Conservation (phyloP, 176 grass and related monocot genomes). For the Aegilops sharonensis region DNA sequence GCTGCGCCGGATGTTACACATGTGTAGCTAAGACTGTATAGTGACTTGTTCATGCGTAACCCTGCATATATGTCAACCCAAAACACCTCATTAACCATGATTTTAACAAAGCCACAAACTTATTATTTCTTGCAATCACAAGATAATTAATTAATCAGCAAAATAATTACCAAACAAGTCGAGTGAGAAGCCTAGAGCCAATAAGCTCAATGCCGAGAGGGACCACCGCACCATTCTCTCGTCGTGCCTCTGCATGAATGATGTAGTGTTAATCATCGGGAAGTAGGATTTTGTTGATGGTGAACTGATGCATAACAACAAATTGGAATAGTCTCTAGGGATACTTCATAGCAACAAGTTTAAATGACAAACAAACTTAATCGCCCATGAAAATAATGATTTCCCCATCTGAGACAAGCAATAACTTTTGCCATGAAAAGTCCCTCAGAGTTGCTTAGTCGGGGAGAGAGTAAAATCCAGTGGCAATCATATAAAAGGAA, state of each 20-base stretch:
- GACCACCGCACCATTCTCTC: conserved; percentile 58
- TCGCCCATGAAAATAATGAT: background rate
- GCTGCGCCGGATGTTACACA: conserved; percentile 60
- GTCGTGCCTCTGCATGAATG: conserved; percentile 45
- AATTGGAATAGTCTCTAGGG: background rate
- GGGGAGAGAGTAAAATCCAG: background rate
- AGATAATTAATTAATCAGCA: background rate
- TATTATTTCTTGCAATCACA: background rate
- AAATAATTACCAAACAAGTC: conserved; percentile 56
- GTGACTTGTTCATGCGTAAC: conserved; percentile 69
- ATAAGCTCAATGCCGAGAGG: conserved; percentile 47
- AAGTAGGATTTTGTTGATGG: background rate
- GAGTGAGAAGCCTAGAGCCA: conserved; percentile 53
- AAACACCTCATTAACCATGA: background rate
- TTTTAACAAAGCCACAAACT: background rate
- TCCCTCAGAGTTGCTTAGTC: background rate
- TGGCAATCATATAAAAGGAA: background rate
- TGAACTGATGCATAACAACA: background rate
- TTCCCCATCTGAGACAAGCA: background rate
- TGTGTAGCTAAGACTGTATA: conserved; percentile 79
- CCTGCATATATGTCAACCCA: conserved; percentile 22
- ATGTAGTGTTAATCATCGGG: background rate
- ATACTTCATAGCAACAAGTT: background rate
- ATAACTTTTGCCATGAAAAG: background rate
- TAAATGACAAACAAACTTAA: background rate